These are phyloP conservation scores for Suillus ampliporus DNA, from an alignment of 768 basidiomycete genomes.

Conservation along the genomic window DNA sequence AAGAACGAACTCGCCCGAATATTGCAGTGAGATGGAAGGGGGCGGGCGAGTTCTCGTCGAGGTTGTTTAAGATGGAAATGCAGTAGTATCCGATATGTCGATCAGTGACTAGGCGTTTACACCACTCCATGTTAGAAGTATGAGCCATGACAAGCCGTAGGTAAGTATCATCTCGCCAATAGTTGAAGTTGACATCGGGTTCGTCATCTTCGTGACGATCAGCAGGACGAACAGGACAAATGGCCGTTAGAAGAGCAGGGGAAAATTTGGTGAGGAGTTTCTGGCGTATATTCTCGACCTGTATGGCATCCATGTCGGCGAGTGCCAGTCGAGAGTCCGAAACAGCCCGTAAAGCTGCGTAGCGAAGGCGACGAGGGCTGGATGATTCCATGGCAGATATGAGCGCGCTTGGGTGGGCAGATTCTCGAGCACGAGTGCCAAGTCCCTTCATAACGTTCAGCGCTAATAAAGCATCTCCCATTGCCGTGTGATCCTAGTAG, in stretches of 20 bases:
- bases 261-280: neutral
- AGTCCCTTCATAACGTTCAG: slow-evolving; percentile 4
- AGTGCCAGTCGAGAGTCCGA: neutral
- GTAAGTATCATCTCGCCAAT: slow-evolving; percentile 3
- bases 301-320: neutral
- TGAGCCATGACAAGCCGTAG: neutral
- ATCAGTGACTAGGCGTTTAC: neutral
- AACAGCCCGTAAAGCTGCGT: slow-evolving; percentile 8
- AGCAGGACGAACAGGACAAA: neutral
- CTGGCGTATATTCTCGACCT: neutral
- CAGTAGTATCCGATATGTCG: neutral
- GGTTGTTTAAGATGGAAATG: neutral
- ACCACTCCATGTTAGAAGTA: neutral
- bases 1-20: neutral
- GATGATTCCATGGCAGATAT: slow-evolving; percentile 2
- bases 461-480: slow-evolving; percentile 1
- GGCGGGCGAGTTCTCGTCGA: neutral
- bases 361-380: slow-evolving; percentile 1
- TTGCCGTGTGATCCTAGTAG: neutral
- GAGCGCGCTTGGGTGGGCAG: neutral
- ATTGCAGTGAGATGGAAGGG: slow-evolving; percentile 3
- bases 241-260: neutral
- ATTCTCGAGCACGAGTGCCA: neutral
- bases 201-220: neutral
- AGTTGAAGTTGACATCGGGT: neutral